Conservation (phyloP, 2,329 filamentous ascomycete species). For the Bipolaris gigantea region DNA sequence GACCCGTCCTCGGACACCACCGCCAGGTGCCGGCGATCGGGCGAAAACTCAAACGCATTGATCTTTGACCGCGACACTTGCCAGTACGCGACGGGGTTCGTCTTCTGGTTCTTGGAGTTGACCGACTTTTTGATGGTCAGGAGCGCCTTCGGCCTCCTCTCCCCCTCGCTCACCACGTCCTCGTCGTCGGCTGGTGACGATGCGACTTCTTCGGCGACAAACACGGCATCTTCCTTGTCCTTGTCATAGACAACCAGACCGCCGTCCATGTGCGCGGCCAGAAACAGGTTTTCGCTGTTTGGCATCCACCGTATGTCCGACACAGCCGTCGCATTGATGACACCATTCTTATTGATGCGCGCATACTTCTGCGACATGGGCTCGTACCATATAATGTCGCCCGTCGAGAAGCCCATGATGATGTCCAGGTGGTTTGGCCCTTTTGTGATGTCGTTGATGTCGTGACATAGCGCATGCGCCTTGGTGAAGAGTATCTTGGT, state of each 20-base stretch:
- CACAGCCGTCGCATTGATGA: constrained; percentile 83
- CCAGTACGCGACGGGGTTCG: constrained; percentile 90
- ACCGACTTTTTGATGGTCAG: constrained; percentile 87
- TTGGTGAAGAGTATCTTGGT: constrained; percentile 98
- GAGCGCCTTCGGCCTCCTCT: constrained; percentile 36
- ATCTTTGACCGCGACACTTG: constrained; percentile 88
- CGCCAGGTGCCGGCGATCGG: constrained; percentile 82
- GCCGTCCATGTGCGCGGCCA: constrained; percentile 91
- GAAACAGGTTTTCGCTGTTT: constrained; percentile 87
- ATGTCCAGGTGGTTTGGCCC: constrained; percentile 80
- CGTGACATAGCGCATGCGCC: constrained; percentile 91
- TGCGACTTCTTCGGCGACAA: constrained; percentile 66
- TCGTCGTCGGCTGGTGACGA: constrained; percentile 21
- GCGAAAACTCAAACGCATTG: constrained; percentile 89
- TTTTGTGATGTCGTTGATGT: constrained; percentile 84
- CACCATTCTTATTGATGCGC: constrained; percentile 93
- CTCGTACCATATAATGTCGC: constrained; percentile 98
- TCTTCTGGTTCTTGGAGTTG: constrained; percentile 89
- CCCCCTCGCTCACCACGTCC: constrained; percentile 37
- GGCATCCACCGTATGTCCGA: constrained; percentile 92
- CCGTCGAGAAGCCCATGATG: constrained; percentile 92
- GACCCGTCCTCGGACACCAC: constrained; percentile 91
- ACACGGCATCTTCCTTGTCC: constrained; percentile 86
- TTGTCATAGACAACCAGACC: constrained; percentile 94
- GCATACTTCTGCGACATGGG: constrained; percentile 95